phyloP scores from a whole-genome alignment of 257 asterid species.

The Catharanthus roseus region DNA sequence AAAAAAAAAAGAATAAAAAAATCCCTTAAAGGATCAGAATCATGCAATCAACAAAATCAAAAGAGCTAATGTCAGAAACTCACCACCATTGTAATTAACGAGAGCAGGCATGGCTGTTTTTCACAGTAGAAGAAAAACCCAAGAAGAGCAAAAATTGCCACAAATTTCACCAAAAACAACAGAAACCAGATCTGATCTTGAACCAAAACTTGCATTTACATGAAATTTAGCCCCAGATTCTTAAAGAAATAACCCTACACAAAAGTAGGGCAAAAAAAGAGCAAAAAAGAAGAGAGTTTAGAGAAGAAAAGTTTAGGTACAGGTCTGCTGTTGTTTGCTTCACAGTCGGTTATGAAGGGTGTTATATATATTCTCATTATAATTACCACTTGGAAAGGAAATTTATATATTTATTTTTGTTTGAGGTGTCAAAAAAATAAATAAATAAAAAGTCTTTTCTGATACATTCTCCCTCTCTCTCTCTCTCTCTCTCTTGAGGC shows the following conservation, averaged over 20 bases:
- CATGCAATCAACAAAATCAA: neutral
- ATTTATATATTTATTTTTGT: slow-evolving; percentile 18
- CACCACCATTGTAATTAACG: slow-evolving; percentile 88
- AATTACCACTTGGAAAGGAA: neutral
- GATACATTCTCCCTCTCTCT: slow-evolving; percentile 25
- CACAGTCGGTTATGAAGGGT: neutral
- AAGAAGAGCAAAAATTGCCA: slow-evolving; percentile 37
- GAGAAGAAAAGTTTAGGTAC: neutral
- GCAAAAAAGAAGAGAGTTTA: slow-evolving; percentile 31
- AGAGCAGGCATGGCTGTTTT: slow-evolving; percentile 77
- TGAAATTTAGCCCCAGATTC: slow-evolving; percentile 22
- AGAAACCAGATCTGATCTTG: slow-evolving; percentile 52
- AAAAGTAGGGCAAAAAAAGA: too few relatives aligned
- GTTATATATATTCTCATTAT: neutral
- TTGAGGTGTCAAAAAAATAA: slow-evolving; percentile 44
- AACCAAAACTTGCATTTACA: slow-evolving; percentile 54
- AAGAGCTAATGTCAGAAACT: slow-evolving; percentile 24
- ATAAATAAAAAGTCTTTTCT: too few relatives aligned
- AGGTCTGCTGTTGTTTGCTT: slow-evolving; percentile 21
- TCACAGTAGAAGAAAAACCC: slow-evolving; percentile 47
- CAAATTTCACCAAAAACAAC: slow-evolving; percentile 39
- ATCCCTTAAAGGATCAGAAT: neutral
- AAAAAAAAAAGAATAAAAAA: neutral
- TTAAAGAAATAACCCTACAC: slow-evolving; percentile 44
- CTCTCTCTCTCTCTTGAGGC: too few relatives aligned